Evolutionary conservation across 495 filamentous ascomycete genomes (phyloP).

Genomic region (Oleoguttula mirabilis): DNA sequence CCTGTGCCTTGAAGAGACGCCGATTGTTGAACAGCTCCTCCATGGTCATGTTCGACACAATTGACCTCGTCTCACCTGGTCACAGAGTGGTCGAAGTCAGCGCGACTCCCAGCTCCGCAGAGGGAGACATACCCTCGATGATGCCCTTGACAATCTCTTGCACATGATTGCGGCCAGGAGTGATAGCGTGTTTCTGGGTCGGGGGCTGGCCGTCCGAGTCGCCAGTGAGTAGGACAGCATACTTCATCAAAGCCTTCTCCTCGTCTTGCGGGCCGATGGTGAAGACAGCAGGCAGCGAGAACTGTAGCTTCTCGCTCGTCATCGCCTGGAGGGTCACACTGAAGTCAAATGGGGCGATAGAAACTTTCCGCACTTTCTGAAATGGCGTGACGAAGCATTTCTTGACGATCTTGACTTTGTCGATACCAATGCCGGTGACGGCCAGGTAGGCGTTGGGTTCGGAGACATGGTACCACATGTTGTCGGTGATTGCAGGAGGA

Average conservation of each 20-base stretch:
- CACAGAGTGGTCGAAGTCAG: no score
- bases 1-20: slow-evolving; percentile 65
- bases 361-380: slow-evolving; percentile 37
- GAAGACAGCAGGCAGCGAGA: slow-evolving; percentile 68
- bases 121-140: no score
- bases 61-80: slow-evolving; percentile 66
- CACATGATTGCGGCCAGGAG: slow-evolving; percentile 46
- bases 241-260: slow-evolving; percentile 54
- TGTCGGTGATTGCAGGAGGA: no score
- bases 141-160: slow-evolving; percentile 81
- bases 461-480: slow-evolving; percentile 31
- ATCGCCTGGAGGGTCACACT: slow-evolving; percentile 41
- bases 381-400: slow-evolving; percentile 34
- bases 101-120: no score
- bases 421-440: slow-evolving; percentile 53
- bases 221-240: slow-evolving; percentile 61
- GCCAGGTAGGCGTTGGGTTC: slow-evolving; percentile 43
- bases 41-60: slow-evolving; percentile 74
- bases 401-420: slow-evolving; percentile 59
- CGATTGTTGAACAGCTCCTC: slow-evolving; percentile 75
- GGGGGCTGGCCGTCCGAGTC: slow-evolving; percentile 34
- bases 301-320: slow-evolving; percentile 73
- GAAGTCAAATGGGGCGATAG: slow-evolving; percentile 50
- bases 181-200: slow-evolving; percentile 26
- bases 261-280: slow-evolving; percentile 68